A percentile compares a stretch with the other conserved stretches of the same genome.
phyloP scores from a whole-genome alignment of 768 basidiomycete genomes.

The Lepiota brunneoincarnata region DNA sequence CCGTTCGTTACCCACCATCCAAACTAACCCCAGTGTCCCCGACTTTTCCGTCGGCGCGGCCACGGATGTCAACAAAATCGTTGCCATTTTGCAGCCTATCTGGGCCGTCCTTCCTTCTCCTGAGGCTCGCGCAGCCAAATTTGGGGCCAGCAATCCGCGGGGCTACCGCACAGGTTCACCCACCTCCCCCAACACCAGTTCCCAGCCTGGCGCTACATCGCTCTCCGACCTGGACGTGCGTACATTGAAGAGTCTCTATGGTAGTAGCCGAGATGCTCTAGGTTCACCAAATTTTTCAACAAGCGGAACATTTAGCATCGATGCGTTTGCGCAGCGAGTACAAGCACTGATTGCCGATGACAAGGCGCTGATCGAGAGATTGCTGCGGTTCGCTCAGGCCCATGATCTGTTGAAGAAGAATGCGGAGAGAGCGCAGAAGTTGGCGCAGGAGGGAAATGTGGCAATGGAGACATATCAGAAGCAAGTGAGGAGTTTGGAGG shows the following conservation, averaged over 20 bases:
- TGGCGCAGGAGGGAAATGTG: slow-evolving; percentile 76
- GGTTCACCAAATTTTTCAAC: slow-evolving; percentile 19
- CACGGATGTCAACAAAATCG: slow-evolving; percentile 51
- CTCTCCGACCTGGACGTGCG: slow-evolving; percentile 86
- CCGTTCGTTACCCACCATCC: slow-evolving; percentile 13
- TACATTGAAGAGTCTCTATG: slow-evolving; percentile 80
- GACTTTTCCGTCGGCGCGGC: slow-evolving; percentile 21
- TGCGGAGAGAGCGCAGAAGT: slow-evolving; percentile 87
- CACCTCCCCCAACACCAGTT: background rate
- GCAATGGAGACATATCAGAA: slow-evolving; percentile 90
- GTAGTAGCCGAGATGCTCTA: slow-evolving; percentile 23
- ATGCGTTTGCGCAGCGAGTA: slow-evolving; percentile 75
- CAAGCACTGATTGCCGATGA: slow-evolving; percentile 84
- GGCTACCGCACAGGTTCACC: slow-evolving; percentile 50
- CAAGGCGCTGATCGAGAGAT: slow-evolving; percentile 75
- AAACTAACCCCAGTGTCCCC: slow-evolving; percentile 26
- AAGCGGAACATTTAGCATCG: slow-evolving; percentile 52
- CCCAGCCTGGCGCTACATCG: slow-evolving; percentile 35
- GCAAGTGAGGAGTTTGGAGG: slow-evolving; percentile 79
- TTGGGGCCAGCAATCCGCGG: slow-evolving; percentile 36
- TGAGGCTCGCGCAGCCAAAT: slow-evolving; percentile 72
- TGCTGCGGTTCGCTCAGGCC: slow-evolving; percentile 83
- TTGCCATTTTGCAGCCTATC: slow-evolving; percentile 63
- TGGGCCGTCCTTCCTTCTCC: slow-evolving; percentile 86
- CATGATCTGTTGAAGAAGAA: slow-evolving; percentile 91